These are phyloP conservation scores for Pseudogymnoascus sp. DNA, from an alignment of 2,329 filamentous ascomycete genomes.

Conservation along the genomic window DNA sequence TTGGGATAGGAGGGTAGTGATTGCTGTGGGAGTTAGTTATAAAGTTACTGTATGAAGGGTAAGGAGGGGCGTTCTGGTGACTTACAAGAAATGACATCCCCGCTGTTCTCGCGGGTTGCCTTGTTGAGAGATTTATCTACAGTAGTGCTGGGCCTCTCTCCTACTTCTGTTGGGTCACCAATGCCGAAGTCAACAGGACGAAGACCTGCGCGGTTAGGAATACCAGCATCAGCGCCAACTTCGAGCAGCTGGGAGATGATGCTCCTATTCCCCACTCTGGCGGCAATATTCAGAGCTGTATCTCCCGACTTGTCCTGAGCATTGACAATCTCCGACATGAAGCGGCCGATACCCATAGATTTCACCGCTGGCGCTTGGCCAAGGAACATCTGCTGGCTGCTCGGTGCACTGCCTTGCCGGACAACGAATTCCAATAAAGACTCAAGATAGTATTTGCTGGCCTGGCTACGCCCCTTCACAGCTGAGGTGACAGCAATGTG, in stretches of 20 bases:
- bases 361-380: slow-evolving; percentile 17
- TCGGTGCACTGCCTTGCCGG: slow-evolving; percentile 63
- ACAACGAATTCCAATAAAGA: slow-evolving; percentile 91
- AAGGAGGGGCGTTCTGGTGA: slow-evolving; percentile 20
- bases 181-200: slow-evolving; percentile 93
- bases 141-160: slow-evolving; percentile 33
- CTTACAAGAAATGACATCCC: slow-evolving; percentile 73
- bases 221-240: slow-evolving; percentile 86
- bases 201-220: slow-evolving; percentile 82
- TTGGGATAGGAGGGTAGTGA: slow-evolving; percentile 72
- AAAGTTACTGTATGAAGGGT: not conserved
- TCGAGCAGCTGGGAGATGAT: slow-evolving; percentile 96
- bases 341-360: slow-evolving; percentile 73
- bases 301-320: slow-evolving; percentile 90
- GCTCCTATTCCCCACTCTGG: slow-evolving; percentile 83
- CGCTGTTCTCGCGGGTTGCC: slow-evolving; percentile 62
- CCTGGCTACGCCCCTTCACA: slow-evolving; percentile 84
- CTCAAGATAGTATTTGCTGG: slow-evolving; percentile 93
- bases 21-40: slow-evolving; percentile 48
- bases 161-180: slow-evolving; percentile 49
- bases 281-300: slow-evolving; percentile 88
- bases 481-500: slow-evolving; percentile 95
- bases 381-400: slow-evolving; percentile 37
- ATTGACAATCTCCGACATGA: slow-evolving; percentile 97
- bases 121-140: slow-evolving; percentile 33